Percentiles rank a stretch among this genome's conserved stretches.
These are phyloP conservation scores for Glarea lozoyensis DNA, from an alignment of 495 filamentous ascomycete species.

Conservation along the genomic window DNA sequence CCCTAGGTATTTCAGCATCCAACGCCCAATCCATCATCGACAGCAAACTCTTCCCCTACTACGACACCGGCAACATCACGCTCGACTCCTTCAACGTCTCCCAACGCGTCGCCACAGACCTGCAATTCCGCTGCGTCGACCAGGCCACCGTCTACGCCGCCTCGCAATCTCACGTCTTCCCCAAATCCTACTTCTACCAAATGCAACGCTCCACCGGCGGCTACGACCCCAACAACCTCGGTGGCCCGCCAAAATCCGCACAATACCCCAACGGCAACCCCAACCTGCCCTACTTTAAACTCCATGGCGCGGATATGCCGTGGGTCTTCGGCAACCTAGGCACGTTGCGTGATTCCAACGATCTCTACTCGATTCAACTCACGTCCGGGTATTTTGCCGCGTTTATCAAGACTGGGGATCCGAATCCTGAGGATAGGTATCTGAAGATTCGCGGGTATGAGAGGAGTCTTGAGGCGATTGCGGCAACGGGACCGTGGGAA, in stretches of 20 bases:
- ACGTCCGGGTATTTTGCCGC: slow-evolving; percentile 24
- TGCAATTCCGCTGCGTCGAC: slow-evolving; percentile 35
- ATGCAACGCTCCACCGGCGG: slow-evolving; percentile 29
- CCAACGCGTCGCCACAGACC: slow-evolving; percentile 33
- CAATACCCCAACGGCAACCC: too few species aligned
- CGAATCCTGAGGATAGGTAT: slow-evolving; percentile 24
- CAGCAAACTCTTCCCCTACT: slow-evolving; percentile 31
- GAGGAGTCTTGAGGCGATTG: slow-evolving; percentile 18
- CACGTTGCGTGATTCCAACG: slow-evolving; percentile 18
- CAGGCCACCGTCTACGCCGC: slow-evolving; percentile 36
- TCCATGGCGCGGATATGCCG: slow-evolving; percentile 24
- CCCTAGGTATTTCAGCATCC: slow-evolving; percentile 25
- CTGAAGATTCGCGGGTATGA: slow-evolving; percentile 27
- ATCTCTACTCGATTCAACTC: slow-evolving; percentile 22
- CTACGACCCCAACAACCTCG: slow-evolving; percentile 33
- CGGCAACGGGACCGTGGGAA: slow-evolving; percentile 19
- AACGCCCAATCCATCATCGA: slow-evolving; percentile 31
- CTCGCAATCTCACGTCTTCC: slow-evolving; percentile 23
- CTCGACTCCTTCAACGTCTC: slow-evolving; percentile 36
- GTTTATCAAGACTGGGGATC: slow-evolving; percentile 24
- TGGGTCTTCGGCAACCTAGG: slow-evolving; percentile 25
- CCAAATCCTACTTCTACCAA: slow-evolving; percentile 33
- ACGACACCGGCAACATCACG: slow-evolving; percentile 31
- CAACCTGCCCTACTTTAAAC: slow-evolving; percentile 24
- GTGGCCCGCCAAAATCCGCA: slow-evolving; percentile 21